Conservation (phyloP, 768 basidiomycete species). For the Leccinum boreale region DNA sequence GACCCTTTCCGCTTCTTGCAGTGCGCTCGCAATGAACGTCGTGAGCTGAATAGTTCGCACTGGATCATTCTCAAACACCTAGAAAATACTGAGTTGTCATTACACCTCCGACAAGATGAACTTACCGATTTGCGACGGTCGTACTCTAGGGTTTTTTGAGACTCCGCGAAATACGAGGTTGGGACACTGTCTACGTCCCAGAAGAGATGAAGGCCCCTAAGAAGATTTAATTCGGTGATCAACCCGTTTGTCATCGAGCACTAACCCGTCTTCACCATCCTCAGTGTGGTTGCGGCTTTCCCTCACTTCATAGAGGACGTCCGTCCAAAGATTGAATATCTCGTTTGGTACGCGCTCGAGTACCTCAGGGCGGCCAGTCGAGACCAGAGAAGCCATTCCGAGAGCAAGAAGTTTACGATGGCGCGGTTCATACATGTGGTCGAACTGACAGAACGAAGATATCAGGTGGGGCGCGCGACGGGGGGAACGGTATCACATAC, state of each 20-base stretch:
- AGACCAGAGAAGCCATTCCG: conserved; percentile 73
- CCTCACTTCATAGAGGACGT: conserved; percentile 83
- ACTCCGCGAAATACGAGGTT: conserved; percentile 54
- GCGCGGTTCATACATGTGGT: conserved; percentile 84
- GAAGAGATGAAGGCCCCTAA: conserved; percentile 47
- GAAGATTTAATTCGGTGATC: not conserved
- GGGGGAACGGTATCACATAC: conserved; percentile 38
- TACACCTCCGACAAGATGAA: conserved; percentile 4
- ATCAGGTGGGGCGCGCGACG: not conserved
- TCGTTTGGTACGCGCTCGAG: conserved; percentile 69
- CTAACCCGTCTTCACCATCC: conserved; percentile 37
- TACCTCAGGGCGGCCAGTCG: conserved; percentile 71
- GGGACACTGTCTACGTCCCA: conserved; percentile 72
- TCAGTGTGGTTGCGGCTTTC: conserved; percentile 50
- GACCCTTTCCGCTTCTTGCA: conserved; percentile 61
- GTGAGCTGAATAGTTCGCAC: conserved; percentile 67
- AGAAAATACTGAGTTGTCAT: conserved; percentile 10
- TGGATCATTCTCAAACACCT: conserved; percentile 72
- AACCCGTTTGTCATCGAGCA: not conserved
- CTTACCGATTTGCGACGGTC: conserved; percentile 69
- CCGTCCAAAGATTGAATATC: conserved; percentile 83
- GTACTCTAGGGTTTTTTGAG: conserved; percentile 71
- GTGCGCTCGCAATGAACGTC: conserved; percentile 49
- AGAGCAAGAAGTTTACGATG: conserved; percentile 83
- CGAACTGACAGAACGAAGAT: conserved; percentile 54